Conservation (phyloP, 371 early-diverging fungal genomes). For the Apophysomyces trapeziformis region DNA sequence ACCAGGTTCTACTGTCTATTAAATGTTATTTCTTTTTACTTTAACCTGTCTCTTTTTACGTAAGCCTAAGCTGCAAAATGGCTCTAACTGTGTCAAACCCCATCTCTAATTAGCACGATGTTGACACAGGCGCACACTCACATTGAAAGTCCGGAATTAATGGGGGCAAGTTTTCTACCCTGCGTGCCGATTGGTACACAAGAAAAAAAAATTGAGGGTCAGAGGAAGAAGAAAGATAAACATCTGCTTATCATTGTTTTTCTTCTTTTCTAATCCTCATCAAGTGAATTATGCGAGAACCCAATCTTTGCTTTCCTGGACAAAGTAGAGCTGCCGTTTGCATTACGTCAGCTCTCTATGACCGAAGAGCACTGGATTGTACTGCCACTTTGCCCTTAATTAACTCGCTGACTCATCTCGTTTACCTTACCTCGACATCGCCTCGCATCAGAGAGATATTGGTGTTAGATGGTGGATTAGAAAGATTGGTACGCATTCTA, state of each 20-base stretch:
- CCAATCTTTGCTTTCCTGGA: constrained; percentile 77
- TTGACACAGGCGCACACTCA: too few relatives aligned
- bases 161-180: too few relatives aligned
- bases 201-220: not conserved
- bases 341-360: constrained; percentile 84
- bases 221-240: not conserved
- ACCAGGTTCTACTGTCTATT: too few relatives aligned
- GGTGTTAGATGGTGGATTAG: constrained; percentile 88
- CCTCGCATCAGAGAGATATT: constrained; percentile 84
- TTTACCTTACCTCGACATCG: constrained; percentile 82
- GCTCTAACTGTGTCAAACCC: too few relatives aligned
- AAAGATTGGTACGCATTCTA: constrained; percentile 81
- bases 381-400: constrained; percentile 85
- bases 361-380: constrained; percentile 91
- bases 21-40: too few relatives aligned
- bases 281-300: constrained; percentile 70
- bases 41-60: too few relatives aligned
- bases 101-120: too few relatives aligned
- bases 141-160: too few relatives aligned
- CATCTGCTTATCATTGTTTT: not conserved
- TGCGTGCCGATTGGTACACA: not conserved
- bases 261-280: constrained; percentile 4
- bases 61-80: too few relatives aligned
- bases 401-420: constrained; percentile 86
- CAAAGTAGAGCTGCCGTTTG: constrained; percentile 79